phyloP scores from a whole-genome alignment of 1,284 basidiomycete genomes.

The Vanrija sp. region DNA sequence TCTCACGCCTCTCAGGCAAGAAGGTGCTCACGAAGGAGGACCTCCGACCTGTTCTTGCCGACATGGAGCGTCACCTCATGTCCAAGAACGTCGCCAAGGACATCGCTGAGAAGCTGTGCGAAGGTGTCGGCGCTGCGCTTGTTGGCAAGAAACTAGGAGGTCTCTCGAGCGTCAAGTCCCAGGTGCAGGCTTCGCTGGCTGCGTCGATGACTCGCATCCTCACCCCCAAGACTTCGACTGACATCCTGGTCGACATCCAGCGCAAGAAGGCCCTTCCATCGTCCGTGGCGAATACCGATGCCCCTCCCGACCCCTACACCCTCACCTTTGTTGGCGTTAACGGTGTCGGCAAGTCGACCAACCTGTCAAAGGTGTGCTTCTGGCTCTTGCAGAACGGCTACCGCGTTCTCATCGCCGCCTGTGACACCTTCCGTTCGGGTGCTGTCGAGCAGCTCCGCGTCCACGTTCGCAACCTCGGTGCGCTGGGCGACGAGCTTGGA shows the following conservation, averaged over 20 bases:
- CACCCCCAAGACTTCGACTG: constrained; percentile 94
- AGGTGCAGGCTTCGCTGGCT: constrained; percentile 79
- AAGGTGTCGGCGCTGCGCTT: constrained; percentile 81
- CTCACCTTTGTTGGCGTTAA: constrained; percentile 99
- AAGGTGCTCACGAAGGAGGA: constrained; percentile 80
- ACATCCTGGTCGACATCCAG: constrained; percentile 71
- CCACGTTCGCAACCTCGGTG: constrained; percentile 90
- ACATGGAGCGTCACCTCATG: constrained; percentile 97
- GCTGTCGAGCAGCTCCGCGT: constrained; percentile 97
- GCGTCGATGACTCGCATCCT: constrained; percentile 87
- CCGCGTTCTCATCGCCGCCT: constrained; percentile 92
- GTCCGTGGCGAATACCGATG: constrained; percentile 58
- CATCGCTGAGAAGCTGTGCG: constrained; percentile 90
- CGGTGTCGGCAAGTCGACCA: constrained; percentile 98
- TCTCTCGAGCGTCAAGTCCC: constrained; percentile 78
- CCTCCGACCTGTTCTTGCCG: constrained; percentile 79
- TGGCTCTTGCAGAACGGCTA: constrained; percentile 96
- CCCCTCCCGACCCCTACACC: constrained; percentile 72
- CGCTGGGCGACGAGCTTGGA: constrained; percentile 69
- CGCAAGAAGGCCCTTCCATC: constrained; percentile 58
- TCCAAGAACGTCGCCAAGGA: constrained; percentile 97
- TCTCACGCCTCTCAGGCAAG: constrained; percentile 73
- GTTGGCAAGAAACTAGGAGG: constrained; percentile 86
- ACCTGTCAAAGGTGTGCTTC: constrained; percentile 96
- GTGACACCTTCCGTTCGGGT: constrained; percentile 96